Evolutionary conservation across 139 green algal species (phyloP), one percentile per base, ranked within the genome.

Genomic region (Chlamydomonas urium): DNA sequence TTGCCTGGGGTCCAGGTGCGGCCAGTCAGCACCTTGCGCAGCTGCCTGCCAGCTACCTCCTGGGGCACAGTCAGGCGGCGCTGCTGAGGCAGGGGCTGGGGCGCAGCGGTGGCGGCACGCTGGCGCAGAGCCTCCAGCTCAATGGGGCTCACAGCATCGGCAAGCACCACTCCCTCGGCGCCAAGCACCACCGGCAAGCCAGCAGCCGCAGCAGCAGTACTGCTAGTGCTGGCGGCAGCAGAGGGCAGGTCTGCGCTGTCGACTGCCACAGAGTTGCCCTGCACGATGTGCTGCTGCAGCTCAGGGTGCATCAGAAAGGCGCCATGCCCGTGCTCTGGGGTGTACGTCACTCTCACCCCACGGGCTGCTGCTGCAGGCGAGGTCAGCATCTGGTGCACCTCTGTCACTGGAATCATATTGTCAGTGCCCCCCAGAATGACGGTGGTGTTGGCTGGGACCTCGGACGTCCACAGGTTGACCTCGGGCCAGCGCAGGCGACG

Each of bases 381-480:
- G 17, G 37, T 61, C 62, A 81, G 56, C 38, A 81, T 75, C 1
- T 42, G 8, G 17, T 23, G 28, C 33, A 82, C 36, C 58, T 75
- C 69, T 14, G 33, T 23, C 37, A 74, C 76, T 1, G 71, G 76
- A 53, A 82, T 72, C 66, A 82, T 65, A 66, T 78, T 69, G 76
- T 82, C 76, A 1, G 37, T 29, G 23, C 76, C 76, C 1, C 10
- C 32, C 6, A 82, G 65, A 21, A 78, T 59, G 35, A 82, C 71
- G 2, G 48, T 73, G 66, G n/a, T 47, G 35, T 66, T 35, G 29
- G 29, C 14, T 17, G 71, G 76, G 47, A 82, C 38, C 36, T 82
- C 76, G 0, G 36, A 61, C 23, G 71, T 50, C 76, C 76, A 82
- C 66, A 82, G 66, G 71, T 82, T 82, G 31, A 82, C 50, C 8